Percentiles rank a stretch among this genome's conserved stretches.
These are phyloP conservation scores for Carex pumila DNA, from an alignment of 176 grass and related monocot genomes.

Conservation along the genomic window DNA sequence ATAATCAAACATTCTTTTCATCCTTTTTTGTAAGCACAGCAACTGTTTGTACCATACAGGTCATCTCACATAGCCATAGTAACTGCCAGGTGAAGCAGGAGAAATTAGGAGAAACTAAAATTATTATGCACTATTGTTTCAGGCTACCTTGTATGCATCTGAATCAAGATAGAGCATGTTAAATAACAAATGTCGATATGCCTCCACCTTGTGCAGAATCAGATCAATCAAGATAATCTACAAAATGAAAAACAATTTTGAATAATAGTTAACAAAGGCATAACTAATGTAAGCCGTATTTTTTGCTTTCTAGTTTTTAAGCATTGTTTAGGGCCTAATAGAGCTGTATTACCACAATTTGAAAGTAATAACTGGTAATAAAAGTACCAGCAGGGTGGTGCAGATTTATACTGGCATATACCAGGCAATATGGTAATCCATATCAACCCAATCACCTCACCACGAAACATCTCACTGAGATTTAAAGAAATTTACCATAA, in stretches of 20 bases:
- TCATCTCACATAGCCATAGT: not conserved
- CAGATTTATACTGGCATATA: not conserved
- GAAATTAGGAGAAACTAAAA: not conserved
- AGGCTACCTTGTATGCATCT: constrained; percentile 43
- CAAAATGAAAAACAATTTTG: not conserved
- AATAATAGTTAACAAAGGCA: not conserved
- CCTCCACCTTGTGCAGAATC: constrained; percentile 80
- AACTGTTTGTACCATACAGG: not conserved
- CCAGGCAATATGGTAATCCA: not conserved
- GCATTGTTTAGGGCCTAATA: not conserved
- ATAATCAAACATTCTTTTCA: not conserved
- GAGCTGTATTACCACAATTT: not conserved
- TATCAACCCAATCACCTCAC: not conserved
- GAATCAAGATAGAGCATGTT: constrained; percentile 67
- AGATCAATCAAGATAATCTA: constrained; percentile 98
- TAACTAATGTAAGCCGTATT: not conserved
- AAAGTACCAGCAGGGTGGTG: not conserved
- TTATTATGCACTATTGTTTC: not conserved
- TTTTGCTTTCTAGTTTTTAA: not conserved
- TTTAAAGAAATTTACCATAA: constrained; percentile 49
- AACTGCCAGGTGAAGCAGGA: not conserved
- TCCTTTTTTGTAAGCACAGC: not conserved
- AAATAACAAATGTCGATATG: constrained; percentile 76
- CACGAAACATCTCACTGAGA: not conserved
- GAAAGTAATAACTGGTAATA: not conserved